Evolutionary conservation across 345 rosid genomes (phyloP), one percentile per base, ranked within the genome.

Genomic region (Populus tremula): DNA sequence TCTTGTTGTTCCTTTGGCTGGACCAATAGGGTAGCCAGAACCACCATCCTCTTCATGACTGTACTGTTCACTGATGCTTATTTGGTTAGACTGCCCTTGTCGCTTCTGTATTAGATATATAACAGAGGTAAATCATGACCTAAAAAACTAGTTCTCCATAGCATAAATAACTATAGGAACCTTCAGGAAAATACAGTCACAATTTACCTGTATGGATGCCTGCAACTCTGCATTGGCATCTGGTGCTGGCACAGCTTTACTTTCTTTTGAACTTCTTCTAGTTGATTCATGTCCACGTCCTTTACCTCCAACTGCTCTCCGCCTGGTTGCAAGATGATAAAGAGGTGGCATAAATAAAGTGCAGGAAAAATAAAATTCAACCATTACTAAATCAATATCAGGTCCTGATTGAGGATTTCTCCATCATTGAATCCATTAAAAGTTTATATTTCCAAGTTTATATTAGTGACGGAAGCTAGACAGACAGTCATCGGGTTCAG

Each of bases 41-140:
- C 86, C 89, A 72, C 74, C 82, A 65, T 87, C 91, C 79, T 85
- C 87, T 23, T 82, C 90, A 18, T 79, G 84, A 83, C 72, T 86
- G 79, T 77, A 74, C 53, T 75, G 71, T 75, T 75, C 88, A 53
- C 87, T 73, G 20, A 10, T 75, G 82, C 88, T 81, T 61, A 73
- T 86, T 67, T 88, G 71, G 66, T 84, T 83, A 59, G 75, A n/a
- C 78, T 84, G 87, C 63, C 80, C 86, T 80, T 81, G 81, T 62
- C 78, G 79, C 86, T 90, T 88, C 97, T 94, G 85, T 41, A 74
- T 72, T 50, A 73, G 39, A 21, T 2, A 50, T 17, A 12, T 59
- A 72, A 36, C 5, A 69, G 23, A 27, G 27, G 35, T 35, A 45
- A 71, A 47, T 70, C 12, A 77, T 16, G 50, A 50, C 2, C 49